Base-by-base conservation (phyloP, 768 basidiomycete genomes). In the Ramaria rubella region DNA sequence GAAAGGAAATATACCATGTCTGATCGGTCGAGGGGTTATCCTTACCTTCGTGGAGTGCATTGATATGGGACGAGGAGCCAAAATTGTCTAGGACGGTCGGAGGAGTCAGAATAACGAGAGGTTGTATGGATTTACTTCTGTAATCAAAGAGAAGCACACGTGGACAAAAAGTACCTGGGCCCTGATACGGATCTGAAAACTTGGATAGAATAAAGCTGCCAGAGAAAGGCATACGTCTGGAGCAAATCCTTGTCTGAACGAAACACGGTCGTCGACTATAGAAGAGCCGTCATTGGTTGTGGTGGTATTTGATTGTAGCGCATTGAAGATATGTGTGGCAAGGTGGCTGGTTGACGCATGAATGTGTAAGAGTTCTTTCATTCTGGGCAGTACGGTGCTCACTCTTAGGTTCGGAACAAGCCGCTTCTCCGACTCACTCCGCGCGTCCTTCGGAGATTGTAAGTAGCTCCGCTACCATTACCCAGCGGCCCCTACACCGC, bases 251-350 rank as follows among this genome's bases (percentile, higher is more conserved):
- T 88, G 84, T 62, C 79, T 73, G 67, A 89, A 90, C 11, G 87
- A 89, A 48, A 86, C 70, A 59, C 77, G 75, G 63, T 80, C 73
- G 56, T 79, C 74, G 34, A 80, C 70, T 30, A 74, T 55, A 4
- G 76, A 63, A 23, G 77, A 75, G 15, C 64, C 60, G 19, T 59
- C 60, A 15, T 49, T 61, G 34, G 43, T 43, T 38, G 36, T 15
- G 0, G 74, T 72, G 61, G 85, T 77, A 66, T 90, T 90, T 60
- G 69, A 76, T 67, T 88, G 84, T 67, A 90, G 87, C 1, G 85
- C 78, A 63, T 90, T 90, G 87, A 87, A 91, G 62, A 87, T 90
- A 63, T 90, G 88, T 0, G 86, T 81, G 45, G 86, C 87, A 19
- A 78, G 69, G 64, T 82, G 82, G 64, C 90, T 90, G 31, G 73